Percentiles rank a stretch among this genome's conserved stretches.
phyloP scores from a whole-genome alignment of 768 basidiomycete species.

The Hypsizygus marmoreus region DNA sequence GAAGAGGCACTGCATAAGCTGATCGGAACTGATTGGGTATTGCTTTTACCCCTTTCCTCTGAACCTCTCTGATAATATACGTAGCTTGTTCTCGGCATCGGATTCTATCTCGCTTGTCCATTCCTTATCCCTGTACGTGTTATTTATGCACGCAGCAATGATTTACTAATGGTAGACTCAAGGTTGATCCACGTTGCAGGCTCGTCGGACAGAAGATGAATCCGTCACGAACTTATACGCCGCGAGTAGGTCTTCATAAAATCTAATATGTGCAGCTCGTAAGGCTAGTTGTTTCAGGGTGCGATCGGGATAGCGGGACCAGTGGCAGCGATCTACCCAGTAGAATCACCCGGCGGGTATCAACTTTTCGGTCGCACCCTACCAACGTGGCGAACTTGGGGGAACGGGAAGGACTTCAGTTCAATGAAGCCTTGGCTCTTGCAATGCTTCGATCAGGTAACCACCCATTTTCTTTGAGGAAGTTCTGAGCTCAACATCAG shows the following conservation, averaged over 20 bases:
- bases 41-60: background rate
- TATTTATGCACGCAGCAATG: background rate
- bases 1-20: slow-evolving; percentile 48
- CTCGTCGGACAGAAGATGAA: slow-evolving; percentile 76
- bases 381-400: slow-evolving; percentile 68
- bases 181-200: slow-evolving; percentile 61
- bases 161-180: background rate
- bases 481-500: background rate
- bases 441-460: slow-evolving; percentile 63
- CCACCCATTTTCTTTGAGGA: background rate
- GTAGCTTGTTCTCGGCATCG: slow-evolving; percentile 62
- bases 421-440: slow-evolving; percentile 60
- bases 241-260: slow-evolving; percentile 41
- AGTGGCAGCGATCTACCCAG: slow-evolving; percentile 65
- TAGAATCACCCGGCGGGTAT: slow-evolving; percentile 63
- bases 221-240: slow-evolving; percentile 67
- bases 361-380: slow-evolving; percentile 65
- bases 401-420: slow-evolving; percentile 47
- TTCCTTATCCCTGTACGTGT: slow-evolving; percentile 58
- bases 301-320: slow-evolving; percentile 72
- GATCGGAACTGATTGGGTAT: slow-evolving; percentile 52
- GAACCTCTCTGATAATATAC: background rate
- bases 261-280: background rate
- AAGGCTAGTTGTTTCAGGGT: slow-evolving; percentile 39
- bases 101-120: slow-evolving; percentile 66